Percentiles rank a stretch among this genome's conserved stretches.
Conservation (phyloP, 2,329 filamentous ascomycete species). For the Colletotrichum filicis region DNA sequence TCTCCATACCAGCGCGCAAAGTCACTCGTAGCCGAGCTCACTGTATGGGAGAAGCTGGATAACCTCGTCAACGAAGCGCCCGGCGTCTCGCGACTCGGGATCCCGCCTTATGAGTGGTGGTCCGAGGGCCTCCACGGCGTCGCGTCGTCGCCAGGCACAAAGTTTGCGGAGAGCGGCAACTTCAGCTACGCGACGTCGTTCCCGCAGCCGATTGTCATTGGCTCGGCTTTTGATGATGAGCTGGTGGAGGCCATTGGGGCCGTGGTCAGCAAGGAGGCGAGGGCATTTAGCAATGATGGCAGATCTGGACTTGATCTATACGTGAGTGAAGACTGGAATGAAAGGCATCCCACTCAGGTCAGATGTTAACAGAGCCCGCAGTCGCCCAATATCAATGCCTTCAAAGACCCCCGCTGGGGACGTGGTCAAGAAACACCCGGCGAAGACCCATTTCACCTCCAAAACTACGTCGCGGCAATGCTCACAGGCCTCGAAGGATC, state of each 20-base stretch:
- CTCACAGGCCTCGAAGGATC: conserved; percentile 62
- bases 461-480: conserved; percentile 62
- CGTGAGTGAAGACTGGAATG: conserved; percentile 35
- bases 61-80: conserved; percentile 50
- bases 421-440: conserved; percentile 70
- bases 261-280: conserved; percentile 68
- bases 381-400: conserved; percentile 75
- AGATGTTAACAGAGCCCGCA: not conserved
- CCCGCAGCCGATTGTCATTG: conserved; percentile 71
- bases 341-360: no score
- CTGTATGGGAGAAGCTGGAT: conserved; percentile 65
- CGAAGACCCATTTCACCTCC: conserved; percentile 63
- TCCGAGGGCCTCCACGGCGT: conserved; percentile 72
- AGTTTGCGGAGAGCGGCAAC: conserved; percentile 57
- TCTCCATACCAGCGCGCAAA: conserved; percentile 51
- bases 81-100: conserved; percentile 65
- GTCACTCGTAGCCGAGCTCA: conserved; percentile 62
- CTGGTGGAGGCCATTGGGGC: conserved; percentile 67
- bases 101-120: conserved; percentile 71
- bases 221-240: conserved; percentile 72
- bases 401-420: conserved; percentile 72
- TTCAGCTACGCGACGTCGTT: conserved; percentile 73
- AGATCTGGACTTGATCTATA: conserved; percentile 68
- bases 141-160: conserved; percentile 64
- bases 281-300: conserved; percentile 72